A percentile compares a stretch with the other conserved stretches of the same genome.
phyloP scores from a whole-genome alignment of 2,329 filamentous ascomycete species.

The Fusarium foetens region DNA sequence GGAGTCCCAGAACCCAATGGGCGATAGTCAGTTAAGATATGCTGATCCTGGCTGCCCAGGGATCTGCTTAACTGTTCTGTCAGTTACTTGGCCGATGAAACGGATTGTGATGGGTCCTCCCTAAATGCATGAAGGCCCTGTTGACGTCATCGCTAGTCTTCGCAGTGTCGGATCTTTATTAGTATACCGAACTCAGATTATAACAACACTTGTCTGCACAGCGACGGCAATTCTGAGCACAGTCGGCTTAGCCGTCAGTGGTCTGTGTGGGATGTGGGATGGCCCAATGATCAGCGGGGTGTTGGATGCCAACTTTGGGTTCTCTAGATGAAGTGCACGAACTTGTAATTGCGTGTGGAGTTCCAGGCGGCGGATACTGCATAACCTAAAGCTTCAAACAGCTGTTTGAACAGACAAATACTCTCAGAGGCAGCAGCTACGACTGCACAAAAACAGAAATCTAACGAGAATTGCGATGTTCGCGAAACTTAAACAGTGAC shows the following conservation, averaged over 20 bases:
- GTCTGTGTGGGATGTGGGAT: slow-evolving; percentile 23
- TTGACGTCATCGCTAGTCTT: slow-evolving; percentile 22
- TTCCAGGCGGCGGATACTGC: not conserved
- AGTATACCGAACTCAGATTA: slow-evolving; percentile 8
- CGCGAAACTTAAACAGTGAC: not conserved
- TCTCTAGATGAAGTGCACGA: slow-evolving; percentile 7
- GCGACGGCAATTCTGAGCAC: slow-evolving; percentile 34
- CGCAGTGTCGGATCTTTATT: slow-evolving; percentile 16
- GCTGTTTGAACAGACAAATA: not conserved
- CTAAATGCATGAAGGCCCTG: slow-evolving; percentile 8
- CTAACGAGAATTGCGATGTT: not conserved
- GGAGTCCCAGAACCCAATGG: not conserved
- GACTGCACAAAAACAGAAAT: not conserved
- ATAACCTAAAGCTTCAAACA: not conserved
- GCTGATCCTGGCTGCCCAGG: not conserved
- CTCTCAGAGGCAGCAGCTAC: not conserved
- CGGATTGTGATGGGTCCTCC: slow-evolving; percentile 10
- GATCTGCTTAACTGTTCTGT: not conserved
- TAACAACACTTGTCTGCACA: slow-evolving; percentile 2
- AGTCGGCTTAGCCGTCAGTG: slow-evolving; percentile 41
- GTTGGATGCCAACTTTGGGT: slow-evolving; percentile 16
- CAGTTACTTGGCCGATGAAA: slow-evolving; percentile 22
- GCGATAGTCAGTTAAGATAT: not conserved
- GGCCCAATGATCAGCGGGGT: slow-evolving; percentile 36
- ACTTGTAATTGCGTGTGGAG: not conserved